phyloP scores from a whole-genome alignment of 2,329 filamentous ascomycete genomes.

The Colletotrichum musae region DNA sequence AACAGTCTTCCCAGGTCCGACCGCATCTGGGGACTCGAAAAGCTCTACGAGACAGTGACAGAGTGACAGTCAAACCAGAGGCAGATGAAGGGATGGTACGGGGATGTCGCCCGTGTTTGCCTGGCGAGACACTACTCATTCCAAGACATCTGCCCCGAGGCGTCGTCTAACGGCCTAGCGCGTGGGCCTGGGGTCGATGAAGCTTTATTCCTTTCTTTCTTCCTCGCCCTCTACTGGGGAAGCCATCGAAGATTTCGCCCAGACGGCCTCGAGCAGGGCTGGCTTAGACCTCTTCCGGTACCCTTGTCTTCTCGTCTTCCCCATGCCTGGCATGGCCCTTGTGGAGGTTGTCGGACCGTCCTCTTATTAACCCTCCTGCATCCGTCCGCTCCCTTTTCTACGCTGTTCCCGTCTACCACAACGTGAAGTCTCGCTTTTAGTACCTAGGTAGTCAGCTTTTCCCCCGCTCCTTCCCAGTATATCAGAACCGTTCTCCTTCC shows the following conservation, averaged over 20 bases:
- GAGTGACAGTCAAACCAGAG: neutral
- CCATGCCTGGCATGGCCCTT: no score
- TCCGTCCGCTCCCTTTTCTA: conserved; percentile 8
- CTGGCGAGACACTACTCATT: conserved; percentile 5
- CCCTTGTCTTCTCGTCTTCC: neutral
- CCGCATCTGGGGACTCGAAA: no score
- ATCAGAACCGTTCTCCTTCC: neutral
- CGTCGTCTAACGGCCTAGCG: conserved; percentile 28
- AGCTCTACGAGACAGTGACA: no score
- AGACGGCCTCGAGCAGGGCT: neutral
- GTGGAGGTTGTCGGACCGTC: neutral
- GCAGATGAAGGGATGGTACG: neutral
- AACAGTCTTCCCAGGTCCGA: no score
- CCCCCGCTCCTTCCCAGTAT: neutral
- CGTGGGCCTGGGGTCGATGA: conserved; percentile 13
- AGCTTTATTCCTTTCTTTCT: conserved; percentile 4
- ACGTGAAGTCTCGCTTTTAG: neutral
- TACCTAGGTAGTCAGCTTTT: neutral
- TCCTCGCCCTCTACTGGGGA: neutral
- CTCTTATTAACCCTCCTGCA: conserved; percentile 10
- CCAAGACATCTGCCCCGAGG: conserved; percentile 4
- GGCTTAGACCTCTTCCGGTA: conserved; percentile 29
- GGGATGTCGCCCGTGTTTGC: neutral
- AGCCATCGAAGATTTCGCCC: no score
- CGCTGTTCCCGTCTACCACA: neutral